Conservation (phyloP, 2,329 filamentous ascomycete species). For the Botrytis fragariae region DNA sequence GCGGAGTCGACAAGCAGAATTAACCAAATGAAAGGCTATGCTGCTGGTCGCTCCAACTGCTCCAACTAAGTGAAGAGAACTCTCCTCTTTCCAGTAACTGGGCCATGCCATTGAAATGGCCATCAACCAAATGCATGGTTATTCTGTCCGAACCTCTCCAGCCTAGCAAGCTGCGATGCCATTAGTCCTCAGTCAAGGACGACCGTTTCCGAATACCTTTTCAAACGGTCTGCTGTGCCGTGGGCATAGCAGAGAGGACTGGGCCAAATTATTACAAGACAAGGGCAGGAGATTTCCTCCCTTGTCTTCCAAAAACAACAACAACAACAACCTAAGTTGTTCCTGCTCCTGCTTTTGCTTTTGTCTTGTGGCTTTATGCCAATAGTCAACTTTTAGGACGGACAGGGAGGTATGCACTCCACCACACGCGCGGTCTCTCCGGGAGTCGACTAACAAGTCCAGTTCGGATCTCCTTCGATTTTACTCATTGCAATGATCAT, state of each 20-base stretch:
- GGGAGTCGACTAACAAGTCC: not conserved
- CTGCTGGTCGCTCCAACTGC: conserved; percentile 51
- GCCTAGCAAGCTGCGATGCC: not conserved
- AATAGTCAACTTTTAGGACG: not conserved
- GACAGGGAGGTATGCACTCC: not conserved
- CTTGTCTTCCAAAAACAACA: not conserved
- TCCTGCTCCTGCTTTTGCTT: not conserved
- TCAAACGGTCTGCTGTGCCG: not conserved
- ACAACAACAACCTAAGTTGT: not conserved
- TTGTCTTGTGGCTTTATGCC: not conserved
- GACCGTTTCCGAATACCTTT: not conserved
- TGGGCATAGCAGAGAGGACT: not conserved
- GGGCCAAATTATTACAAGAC: not conserved
- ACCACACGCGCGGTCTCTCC: not conserved
- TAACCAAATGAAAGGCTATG: not conserved
- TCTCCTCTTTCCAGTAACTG: not conserved
- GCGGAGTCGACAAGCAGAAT: not conserved
- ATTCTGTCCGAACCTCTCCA: conserved; percentile 43
- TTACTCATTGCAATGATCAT: not conserved
- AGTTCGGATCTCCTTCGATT: no score
- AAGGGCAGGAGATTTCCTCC: not conserved
- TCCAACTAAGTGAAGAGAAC: conserved; percentile 96
- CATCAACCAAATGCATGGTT: conserved; percentile 99
- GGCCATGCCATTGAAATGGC: conserved; percentile 95
- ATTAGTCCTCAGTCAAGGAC: not conserved